Evolutionary conservation across 148 eudicot genomes (phyloP), one percentile per base, ranked within the genome.

Genomic region (Vaccinium darrowii): DNA sequence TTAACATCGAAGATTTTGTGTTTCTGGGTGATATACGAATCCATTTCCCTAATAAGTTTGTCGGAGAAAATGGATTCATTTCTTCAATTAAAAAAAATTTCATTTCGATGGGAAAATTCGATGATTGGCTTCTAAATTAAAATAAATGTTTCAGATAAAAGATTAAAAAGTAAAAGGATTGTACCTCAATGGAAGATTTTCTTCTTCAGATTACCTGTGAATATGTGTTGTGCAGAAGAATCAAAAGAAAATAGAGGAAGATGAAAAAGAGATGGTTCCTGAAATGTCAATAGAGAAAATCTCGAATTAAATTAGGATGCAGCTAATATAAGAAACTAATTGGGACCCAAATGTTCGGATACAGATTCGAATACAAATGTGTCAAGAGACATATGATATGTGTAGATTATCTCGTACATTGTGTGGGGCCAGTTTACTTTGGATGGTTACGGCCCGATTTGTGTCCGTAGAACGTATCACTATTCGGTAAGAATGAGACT

Each of bases 141-240:
- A 73, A 73, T 10, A 73, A 73, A 39, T 39, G n/a, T 39, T 33
- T 5, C 49, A 1, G 36, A 27, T 13, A 72, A 71, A 36, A 15
- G 19, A 14, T 6, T 6, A 7, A 39, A 15, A 36, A 36, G 51
- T 72, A 39, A 73, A 73, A 7, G n/a, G 4, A 33, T 16, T 39
- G 77, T 73, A 73, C 77, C 77, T 73, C 77, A 39, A 73, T 15
- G n/a, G 50, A 73, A 73, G 77, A 3, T 73, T 19, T 16, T 9
- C 47, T 27, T 69, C 43, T 36, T 36, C 36, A 18, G 77, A 73
- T 36, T 73, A 43, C 77, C 77, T 5, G 50, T 39, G 77, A 39
- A 33, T 72, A 15, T 73, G 6, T 73, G 50, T 7, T 0, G 77
- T 8, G 51, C 51, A 33, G 50, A 73, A 73, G 77, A 73, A 73